phyloP scores from a whole-genome alignment of 2,329 filamentous ascomycete species.

The Cytospora chrysosperma region DNA sequence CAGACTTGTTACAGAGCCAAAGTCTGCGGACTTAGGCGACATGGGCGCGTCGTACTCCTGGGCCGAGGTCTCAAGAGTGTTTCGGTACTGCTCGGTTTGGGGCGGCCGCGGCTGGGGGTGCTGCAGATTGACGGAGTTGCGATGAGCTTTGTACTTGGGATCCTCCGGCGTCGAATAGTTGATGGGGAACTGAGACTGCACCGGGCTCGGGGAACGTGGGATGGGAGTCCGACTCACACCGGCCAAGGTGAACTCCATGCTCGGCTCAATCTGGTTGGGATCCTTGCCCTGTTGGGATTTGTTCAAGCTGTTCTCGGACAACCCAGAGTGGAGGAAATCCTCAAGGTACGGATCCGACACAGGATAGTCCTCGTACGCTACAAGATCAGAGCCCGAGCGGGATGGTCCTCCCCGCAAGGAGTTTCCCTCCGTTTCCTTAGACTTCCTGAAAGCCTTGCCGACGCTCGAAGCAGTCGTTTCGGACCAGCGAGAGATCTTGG shows the following conservation, averaged over 20 bases:
- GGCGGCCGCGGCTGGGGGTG: conserved; percentile 77
- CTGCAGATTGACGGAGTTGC: conserved; percentile 76
- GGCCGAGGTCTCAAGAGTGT: conserved; percentile 70
- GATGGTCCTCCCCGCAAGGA: conserved; percentile 56
- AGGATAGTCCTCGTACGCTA: conserved; percentile 63
- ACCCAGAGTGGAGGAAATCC: conserved; percentile 60
- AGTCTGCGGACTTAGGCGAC: conserved; percentile 61
- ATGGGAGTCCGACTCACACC: conserved; percentile 23
- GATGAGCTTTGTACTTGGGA: conserved; percentile 78
- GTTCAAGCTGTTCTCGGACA: conserved; percentile 51
- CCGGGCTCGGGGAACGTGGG: conserved; percentile 24
- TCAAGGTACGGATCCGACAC: conserved; percentile 55
- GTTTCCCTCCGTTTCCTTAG: conserved; percentile 62
- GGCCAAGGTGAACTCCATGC: conserved; percentile 22
- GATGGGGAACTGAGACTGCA: conserved; percentile 39
- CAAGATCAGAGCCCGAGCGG: conserved; percentile 74
- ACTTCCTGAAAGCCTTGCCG: conserved; percentile 72
- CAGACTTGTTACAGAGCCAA: conserved; percentile 61
- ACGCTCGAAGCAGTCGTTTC: conserved; percentile 91
- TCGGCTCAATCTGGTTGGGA: conserved; percentile 26
- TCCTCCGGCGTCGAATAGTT: conserved; percentile 53
- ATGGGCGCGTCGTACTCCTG: conserved; percentile 62
- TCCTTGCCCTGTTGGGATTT: conserved; percentile 28
- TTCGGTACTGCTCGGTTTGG: conserved; percentile 72
- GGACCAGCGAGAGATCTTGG: conserved; percentile 96